Base-by-base conservation (phyloP, 192 early-diverging fungal species). In the Podila epigama region DNA sequence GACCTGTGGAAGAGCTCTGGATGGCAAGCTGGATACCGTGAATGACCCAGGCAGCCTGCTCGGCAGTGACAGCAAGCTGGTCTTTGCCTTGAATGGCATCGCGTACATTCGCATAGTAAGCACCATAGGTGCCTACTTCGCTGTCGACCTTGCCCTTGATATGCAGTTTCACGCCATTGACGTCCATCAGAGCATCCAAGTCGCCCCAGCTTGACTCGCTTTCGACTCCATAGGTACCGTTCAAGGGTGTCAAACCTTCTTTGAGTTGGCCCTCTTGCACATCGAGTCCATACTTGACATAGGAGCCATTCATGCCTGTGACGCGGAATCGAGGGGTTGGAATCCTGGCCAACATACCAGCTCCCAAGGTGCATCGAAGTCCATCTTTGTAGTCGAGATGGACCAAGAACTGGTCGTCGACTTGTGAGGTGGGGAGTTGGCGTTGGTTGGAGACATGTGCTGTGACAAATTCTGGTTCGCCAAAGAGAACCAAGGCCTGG, bases 201-300 rank as follows among this genome's bases (percentile, higher is more conserved):
- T 69, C 66, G 35, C 92, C 91, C 79, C 79, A 86, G 28, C 60
- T 63, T 1, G 39, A 62, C 29, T 82, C 66, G 4, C 31, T 40
- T 35, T 93, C 90, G 11, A 86, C 57, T 35, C 92, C 92, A 75
- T 83, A 93, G 3, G 40, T 80, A 8, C 80, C 32, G 41, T 80
- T 60, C 0, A 51, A 64, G 3, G 89, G 89, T 9, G 84, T 79
- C 9, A 88, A 31, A n/a, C 90, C 91, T 6, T 78, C 68, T 70
- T 91, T 89, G 53, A 92, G 83, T 58, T 92, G 92, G 39, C 84
- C 83, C 54, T 94, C 92, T 64, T 94, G 92, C 3, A 88, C 85
- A 69, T 94, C 92, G 32, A 92, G 55, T 34, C 87, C 84, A 56
- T 86, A 75, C 64, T 91, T 93, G 41, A 86, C 67, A 69, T 84